phyloP scores from a whole-genome alignment of 768 basidiomycete genomes.

The Termitomyces heimii region DNA sequence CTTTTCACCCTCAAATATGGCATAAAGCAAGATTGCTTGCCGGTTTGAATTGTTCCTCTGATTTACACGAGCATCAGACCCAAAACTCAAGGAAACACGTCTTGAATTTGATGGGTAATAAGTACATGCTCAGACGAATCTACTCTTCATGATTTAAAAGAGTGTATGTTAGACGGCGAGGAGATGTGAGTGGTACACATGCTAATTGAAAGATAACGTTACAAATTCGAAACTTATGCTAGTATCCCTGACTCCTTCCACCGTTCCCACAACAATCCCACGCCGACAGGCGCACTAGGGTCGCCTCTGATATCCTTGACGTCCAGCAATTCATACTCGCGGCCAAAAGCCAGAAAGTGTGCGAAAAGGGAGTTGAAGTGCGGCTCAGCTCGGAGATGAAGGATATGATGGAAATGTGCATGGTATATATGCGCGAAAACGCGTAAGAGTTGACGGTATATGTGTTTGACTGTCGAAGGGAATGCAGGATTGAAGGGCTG shows the following conservation, averaged over 20 bases:
- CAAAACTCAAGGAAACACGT: neutral
- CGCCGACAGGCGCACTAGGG: slow-evolving; percentile 54
- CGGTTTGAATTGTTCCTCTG: too few relatives aligned
- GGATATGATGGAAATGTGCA: slow-evolving; percentile 85
- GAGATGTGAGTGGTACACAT: neutral
- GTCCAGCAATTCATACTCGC: slow-evolving; percentile 88
- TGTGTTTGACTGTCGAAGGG: slow-evolving; percentile 85
- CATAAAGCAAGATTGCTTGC: neutral
- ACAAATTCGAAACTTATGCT: slow-evolving; percentile 11
- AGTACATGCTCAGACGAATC: neutral
- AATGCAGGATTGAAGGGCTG: slow-evolving; percentile 85
- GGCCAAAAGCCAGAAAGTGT: slow-evolving; percentile 94
- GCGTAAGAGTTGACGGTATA: slow-evolving; percentile 94
- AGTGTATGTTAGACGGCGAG: neutral
- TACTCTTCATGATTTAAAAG: neutral
- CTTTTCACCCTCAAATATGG: neutral
- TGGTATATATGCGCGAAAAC: slow-evolving; percentile 98
- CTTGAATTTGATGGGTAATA: neutral
- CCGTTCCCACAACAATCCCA: slow-evolving; percentile 79
- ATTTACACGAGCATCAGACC: too few relatives aligned
- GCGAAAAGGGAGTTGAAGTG: slow-evolving; percentile 98
- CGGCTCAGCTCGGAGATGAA: slow-evolving; percentile 89
- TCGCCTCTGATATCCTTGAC: slow-evolving; percentile 81
- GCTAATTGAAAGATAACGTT: neutral
- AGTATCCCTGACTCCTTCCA: slow-evolving; percentile 84